Conservation (phyloP, 441 rosid species). For the Erodium trifolium region DNA sequence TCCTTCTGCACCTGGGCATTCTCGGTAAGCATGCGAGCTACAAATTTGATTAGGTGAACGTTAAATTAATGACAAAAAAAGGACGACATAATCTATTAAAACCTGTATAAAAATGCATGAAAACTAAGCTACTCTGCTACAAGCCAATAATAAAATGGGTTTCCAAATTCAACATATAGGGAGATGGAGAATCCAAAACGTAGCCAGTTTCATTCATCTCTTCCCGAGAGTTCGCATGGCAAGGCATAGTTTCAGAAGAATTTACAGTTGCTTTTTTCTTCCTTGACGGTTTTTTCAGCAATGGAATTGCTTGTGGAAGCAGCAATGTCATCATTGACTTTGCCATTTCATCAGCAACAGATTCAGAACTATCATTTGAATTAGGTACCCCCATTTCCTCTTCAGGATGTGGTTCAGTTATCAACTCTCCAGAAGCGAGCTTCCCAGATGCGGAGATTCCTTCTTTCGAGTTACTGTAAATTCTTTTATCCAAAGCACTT, state of each 20-base stretch:
- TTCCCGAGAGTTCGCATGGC: slow-evolving; percentile 19
- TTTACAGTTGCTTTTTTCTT: slow-evolving; percentile 31
- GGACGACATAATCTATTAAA: neutral
- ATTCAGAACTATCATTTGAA: slow-evolving; percentile 38
- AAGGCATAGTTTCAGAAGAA: slow-evolving; percentile 22
- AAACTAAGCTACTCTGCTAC: neutral
- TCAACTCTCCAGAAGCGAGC: slow-evolving; percentile 29
- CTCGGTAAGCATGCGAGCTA: slow-evolving; percentile 26
- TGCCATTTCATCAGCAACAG: slow-evolving; percentile 49
- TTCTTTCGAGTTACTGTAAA: slow-evolving; percentile 21
- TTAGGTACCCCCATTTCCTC: slow-evolving; percentile 32
- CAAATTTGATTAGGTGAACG: slow-evolving; percentile 20
- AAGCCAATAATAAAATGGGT: slow-evolving; percentile 12
- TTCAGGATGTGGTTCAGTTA: slow-evolving; percentile 32
- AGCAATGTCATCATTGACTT: slow-evolving; percentile 72
- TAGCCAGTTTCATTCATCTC: slow-evolving; percentile 23
- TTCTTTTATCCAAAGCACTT: slow-evolving; percentile 18
- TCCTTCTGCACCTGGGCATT: slow-evolving; percentile 23
- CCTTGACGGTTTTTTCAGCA: slow-evolving; percentile 42
- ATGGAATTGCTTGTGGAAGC: slow-evolving; percentile 88
- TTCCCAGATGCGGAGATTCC: slow-evolving; percentile 25
- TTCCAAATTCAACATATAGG: slow-evolving; percentile 25
- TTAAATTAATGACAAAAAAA: slow-evolving; percentile 13
- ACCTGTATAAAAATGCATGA: slow-evolving; percentile 1
- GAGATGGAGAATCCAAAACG: slow-evolving; percentile 24